phyloP scores from a whole-genome alignment of 192 early-diverging fungal genomes.

The Backusella mclennaniae region DNA sequence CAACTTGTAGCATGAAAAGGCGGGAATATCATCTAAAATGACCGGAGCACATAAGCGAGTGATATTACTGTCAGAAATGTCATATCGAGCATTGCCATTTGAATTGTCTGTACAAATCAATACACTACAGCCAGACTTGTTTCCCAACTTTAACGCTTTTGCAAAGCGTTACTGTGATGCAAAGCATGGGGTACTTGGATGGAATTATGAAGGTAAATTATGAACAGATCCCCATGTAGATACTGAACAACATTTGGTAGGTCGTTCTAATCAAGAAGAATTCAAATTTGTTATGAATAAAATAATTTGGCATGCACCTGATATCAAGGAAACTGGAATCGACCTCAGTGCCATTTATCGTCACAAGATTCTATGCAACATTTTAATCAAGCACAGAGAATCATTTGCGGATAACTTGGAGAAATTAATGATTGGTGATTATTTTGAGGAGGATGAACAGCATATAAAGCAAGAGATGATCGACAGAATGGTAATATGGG shows the following conservation, averaged over 20 bases:
- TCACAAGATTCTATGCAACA: not conserved
- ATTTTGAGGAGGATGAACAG: not conserved
- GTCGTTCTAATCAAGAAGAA: not conserved
- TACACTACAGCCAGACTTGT: not conserved
- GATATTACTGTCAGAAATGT: not conserved
- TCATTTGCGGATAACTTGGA: not conserved
- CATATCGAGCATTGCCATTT: not conserved
- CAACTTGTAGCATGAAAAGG: not conserved
- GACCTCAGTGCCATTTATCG: not conserved
- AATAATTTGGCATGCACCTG: not conserved
- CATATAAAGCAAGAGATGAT: not conserved
- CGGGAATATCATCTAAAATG: not conserved
- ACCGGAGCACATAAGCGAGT: not conserved
- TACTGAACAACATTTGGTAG: not conserved
- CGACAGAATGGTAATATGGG: not conserved
- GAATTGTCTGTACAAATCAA: not conserved
- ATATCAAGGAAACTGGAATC: not conserved
- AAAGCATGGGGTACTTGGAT: not conserved
- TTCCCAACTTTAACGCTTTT: not conserved
- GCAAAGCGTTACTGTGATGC: not conserved
- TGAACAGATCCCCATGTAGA: not conserved
- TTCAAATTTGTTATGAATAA: not conserved
- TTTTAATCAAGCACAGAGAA: not conserved
- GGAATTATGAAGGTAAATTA: not conserved
- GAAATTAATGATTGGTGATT: not conserved